Evolutionary conservation across 2,329 filamentous ascomycete species (phyloP).

Genomic region (Fusarium tupiense): DNA sequence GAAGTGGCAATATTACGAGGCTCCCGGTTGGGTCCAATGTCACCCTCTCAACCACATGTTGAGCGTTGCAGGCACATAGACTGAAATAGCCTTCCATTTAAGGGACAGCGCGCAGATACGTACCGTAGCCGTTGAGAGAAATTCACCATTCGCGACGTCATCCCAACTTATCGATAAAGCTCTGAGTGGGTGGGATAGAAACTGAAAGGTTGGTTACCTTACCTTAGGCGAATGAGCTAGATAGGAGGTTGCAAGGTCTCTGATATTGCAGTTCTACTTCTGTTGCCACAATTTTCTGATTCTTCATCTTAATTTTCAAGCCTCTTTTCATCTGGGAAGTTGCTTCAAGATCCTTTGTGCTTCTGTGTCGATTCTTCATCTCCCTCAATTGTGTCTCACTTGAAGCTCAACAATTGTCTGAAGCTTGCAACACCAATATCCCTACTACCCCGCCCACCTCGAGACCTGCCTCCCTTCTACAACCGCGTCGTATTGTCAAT

Average conservation of each 20-base stretch:
- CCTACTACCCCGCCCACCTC: constrained; percentile 38
- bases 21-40: constrained; percentile 20
- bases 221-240: constrained; percentile 30
- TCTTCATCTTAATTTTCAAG: constrained; percentile 25
- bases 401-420: constrained; percentile 35
- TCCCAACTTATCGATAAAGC: constrained; percentile 46
- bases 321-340: constrained; percentile 23
- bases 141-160: constrained; percentile 40
- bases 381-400: constrained; percentile 36
- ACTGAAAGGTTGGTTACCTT: constrained; percentile 17
- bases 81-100: constrained; percentile 15
- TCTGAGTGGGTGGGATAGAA: constrained; percentile 15
- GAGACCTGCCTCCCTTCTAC: constrained; percentile 18
- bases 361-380: constrained; percentile 16
- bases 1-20: constrained; percentile 28
- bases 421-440: constrained; percentile 36
- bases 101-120: constrained; percentile 31
- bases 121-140: constrained; percentile 39
- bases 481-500: constrained; percentile 19
- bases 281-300: constrained; percentile 27
- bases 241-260: constrained; percentile 37
- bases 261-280: constrained; percentile 35
- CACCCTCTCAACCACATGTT: constrained; percentile 23
- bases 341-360: constrained; percentile 3
- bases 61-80: constrained; percentile 7